Evolutionary conservation across 257 asterid species (phyloP).

Genomic region (Coffea canephora): DNA sequence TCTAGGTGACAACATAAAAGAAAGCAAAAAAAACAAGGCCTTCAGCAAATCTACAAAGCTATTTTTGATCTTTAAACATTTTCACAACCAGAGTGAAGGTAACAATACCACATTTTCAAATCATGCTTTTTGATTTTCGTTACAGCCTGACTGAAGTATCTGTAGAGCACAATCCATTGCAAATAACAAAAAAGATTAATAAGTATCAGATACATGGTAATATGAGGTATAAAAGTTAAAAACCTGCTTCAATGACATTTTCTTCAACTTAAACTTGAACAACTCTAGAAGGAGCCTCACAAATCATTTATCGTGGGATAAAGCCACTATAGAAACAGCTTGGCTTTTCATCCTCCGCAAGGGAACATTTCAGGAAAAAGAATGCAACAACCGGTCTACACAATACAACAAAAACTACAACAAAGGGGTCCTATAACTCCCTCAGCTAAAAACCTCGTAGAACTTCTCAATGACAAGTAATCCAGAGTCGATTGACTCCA

Average conservation of each 20-base stretch:
- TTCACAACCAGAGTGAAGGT: neutral
- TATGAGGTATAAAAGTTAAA: neutral
- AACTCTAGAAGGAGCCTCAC: neutral
- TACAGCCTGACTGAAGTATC: neutral
- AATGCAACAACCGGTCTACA: constrained; percentile 1
- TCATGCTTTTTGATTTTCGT: neutral
- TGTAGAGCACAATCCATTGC: neutral
- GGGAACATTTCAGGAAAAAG: neutral
- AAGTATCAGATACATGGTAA: neutral
- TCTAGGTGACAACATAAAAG: neutral
- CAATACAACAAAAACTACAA: constrained; percentile 18
- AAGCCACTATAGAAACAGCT: neutral
- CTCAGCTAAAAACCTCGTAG: constrained; percentile 68
- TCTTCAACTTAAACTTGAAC: constrained; percentile 4
- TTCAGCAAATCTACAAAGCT: neutral
- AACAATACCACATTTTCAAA: neutral
- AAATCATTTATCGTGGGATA: neutral
- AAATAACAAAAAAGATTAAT: neutral
- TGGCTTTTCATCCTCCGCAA: neutral
- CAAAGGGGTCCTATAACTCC: constrained; percentile 4
- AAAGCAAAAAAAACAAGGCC: too few relatives aligned
- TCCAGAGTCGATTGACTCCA: constrained; percentile 94
- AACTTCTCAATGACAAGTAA: constrained; percentile 86
- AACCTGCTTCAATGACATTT: neutral
- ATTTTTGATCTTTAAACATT: neutral